A percentile compares a stretch with the other conserved stretches of the same genome.
phyloP scores from a whole-genome alignment of 2,329 filamentous ascomycete genomes.

The Magnaporthiopsis rhizophila region DNA sequence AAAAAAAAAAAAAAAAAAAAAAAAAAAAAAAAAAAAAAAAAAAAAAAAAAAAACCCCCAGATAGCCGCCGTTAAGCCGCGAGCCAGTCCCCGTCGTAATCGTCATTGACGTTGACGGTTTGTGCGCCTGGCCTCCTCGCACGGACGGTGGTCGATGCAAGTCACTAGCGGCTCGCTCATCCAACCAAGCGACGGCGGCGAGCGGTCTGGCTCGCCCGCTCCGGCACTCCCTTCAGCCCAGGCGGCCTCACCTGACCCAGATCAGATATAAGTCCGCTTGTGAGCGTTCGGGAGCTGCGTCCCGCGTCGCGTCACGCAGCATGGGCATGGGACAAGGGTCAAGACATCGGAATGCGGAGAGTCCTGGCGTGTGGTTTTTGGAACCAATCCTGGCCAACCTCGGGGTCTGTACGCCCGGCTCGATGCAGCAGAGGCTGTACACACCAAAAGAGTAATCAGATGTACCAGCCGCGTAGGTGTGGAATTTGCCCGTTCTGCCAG shows the following conservation, averaged over 20 bases:
- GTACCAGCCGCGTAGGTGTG: neutral
- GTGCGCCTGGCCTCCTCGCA: neutral
- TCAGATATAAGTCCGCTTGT: neutral
- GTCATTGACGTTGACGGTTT: too few species aligned
- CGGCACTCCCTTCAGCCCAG: neutral
- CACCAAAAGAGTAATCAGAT: too few species aligned
- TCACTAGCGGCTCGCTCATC: neutral
- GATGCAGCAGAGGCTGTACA: neutral
- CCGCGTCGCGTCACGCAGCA: neutral
- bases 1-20: too few species aligned
- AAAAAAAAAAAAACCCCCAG: neutral
- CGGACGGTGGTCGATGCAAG: neutral
- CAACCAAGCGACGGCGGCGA: neutral
- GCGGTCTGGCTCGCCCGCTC: neutral
- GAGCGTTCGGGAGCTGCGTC: neutral
- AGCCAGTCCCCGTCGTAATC: neutral
- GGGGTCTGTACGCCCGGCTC: neutral
- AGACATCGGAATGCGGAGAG: neutral
- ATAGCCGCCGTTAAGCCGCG: neutral
- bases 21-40: too few species aligned
- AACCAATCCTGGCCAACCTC: too few species aligned
- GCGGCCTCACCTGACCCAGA: neutral
- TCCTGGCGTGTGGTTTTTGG: neutral
- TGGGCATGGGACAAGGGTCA: neutral
- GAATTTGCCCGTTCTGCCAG: neutral